These are phyloP conservation scores for Aphanomyces cochlioides DNA, from an alignment of 352 stramenopile species.

Conservation along the genomic window DNA sequence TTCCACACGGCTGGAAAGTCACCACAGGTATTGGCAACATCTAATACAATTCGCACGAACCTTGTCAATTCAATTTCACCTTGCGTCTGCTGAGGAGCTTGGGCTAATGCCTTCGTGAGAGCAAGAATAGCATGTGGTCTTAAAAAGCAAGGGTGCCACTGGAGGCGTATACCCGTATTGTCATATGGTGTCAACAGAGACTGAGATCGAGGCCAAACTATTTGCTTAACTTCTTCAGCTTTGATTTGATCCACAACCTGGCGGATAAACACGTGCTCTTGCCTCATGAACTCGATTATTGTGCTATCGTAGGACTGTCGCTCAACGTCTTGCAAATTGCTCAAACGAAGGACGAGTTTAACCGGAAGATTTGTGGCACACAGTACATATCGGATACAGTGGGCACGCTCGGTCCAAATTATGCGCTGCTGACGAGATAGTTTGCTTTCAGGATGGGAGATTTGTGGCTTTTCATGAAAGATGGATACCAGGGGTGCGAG, in stretches of 20 bases:
- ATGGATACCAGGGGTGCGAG: not conserved
- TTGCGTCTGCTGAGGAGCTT: not conserved
- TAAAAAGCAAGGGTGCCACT: not conserved
- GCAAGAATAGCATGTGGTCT: not conserved
- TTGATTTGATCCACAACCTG: conserved; percentile 6
- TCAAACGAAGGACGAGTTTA: not conserved
- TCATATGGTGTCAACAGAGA: conserved; percentile 5
- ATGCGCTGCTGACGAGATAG: not conserved
- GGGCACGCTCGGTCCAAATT: not conserved
- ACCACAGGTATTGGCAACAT: not conserved
- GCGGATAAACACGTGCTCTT: conserved; percentile 14
- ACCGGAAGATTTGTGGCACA: not conserved
- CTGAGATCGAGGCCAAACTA: conserved; percentile 14
- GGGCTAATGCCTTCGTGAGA: not conserved
- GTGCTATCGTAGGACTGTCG: not conserved
- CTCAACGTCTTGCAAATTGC: not conserved
- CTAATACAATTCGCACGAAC: not conserved
- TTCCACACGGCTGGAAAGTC: not conserved
- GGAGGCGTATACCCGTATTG: not conserved
- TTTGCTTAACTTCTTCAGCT: not conserved
- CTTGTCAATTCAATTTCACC: not conserved
- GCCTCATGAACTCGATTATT: conserved; percentile 8
- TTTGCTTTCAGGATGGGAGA: too few species aligned
- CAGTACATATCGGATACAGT: not conserved
- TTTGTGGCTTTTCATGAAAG: too few species aligned